Conservation (phyloP, 345 rosid genomes). For the Eucalyptus leucophloia region DNA sequence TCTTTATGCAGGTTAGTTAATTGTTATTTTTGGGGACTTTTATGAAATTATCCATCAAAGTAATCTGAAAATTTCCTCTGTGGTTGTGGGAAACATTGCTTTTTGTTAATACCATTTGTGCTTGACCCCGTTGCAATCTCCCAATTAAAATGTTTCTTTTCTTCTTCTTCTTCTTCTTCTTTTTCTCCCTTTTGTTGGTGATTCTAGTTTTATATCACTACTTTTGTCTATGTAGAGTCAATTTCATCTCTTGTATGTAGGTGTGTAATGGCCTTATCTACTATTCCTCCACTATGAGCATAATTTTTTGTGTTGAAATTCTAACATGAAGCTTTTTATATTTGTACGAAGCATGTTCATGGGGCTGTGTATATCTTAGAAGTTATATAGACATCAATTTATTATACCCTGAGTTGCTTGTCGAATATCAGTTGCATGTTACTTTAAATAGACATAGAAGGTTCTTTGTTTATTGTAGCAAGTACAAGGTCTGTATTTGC, state of each 20-base stretch:
- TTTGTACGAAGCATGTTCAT: background rate
- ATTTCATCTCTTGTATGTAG: background rate
- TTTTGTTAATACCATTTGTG: background rate
- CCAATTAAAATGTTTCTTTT: background rate
- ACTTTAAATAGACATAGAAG: background rate
- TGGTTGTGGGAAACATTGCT: background rate
- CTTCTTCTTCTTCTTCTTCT: background rate
- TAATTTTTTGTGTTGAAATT: background rate
- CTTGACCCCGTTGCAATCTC: background rate
- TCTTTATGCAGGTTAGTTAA: slow-evolving; percentile 53
- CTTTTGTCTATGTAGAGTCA: background rate
- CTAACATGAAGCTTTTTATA: background rate
- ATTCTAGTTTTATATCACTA: background rate
- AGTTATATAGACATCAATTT: background rate
- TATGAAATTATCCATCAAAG: background rate
- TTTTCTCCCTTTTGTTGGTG: background rate
- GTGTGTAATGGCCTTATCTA: background rate
- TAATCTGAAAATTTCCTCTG: background rate
- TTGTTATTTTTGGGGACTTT: background rate
- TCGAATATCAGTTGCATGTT: background rate
- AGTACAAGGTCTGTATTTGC: background rate
- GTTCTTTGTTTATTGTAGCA: background rate
- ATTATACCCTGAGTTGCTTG: background rate
- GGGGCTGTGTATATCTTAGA: background rate
- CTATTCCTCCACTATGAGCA: background rate